phyloP scores from a whole-genome alignment of 495 filamentous ascomycete genomes.

The Penicillium pancosmium region DNA sequence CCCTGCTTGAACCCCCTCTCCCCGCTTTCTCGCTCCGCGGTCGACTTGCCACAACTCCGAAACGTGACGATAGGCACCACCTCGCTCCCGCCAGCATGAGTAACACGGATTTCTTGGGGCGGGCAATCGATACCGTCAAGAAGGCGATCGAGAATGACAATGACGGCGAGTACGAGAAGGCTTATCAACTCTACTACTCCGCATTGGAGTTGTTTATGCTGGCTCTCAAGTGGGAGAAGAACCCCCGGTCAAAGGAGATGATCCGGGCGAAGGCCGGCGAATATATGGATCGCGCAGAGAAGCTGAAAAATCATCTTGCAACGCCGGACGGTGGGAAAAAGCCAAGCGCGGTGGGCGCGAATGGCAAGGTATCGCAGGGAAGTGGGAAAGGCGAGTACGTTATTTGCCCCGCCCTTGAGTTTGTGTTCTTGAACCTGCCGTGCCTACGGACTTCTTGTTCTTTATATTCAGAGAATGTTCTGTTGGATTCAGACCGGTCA shows the following conservation, averaged over 20 bases:
- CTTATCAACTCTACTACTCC: conserved; percentile 92
- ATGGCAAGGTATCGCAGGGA: conserved; percentile 73
- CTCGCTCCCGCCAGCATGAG: conserved; percentile 65
- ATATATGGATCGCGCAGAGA: conserved; percentile 98
- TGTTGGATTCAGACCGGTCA: background rate
- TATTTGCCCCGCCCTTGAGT: conserved; percentile 2
- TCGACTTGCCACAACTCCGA: conserved; percentile 25
- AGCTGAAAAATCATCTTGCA: conserved; percentile 86
- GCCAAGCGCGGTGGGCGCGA: conserved; percentile 80
- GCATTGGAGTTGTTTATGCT: conserved; percentile 95
- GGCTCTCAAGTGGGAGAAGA: conserved; percentile 98
- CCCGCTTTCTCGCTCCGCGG: conserved; percentile 33
- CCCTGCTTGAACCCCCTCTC: conserved; percentile 20
- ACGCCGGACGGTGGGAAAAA: conserved; percentile 76
- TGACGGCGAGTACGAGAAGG: conserved; percentile 92
- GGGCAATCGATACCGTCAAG: conserved; percentile 93
- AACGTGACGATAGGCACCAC: conserved; percentile 10
- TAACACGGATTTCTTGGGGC: conserved; percentile 94
- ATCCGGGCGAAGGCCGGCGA: conserved; percentile 89
- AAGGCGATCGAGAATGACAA: conserved; percentile 97
- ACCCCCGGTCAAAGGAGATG: conserved; percentile 92
- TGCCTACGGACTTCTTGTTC: background rate
- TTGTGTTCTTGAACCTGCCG: too few species aligned
- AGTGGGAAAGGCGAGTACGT: conserved; percentile 67
- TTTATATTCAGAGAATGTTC: background rate